These are phyloP conservation scores for Didymosphaeria variabile DNA, from an alignment of 2,329 filamentous ascomycete genomes.

Conservation along the genomic window DNA sequence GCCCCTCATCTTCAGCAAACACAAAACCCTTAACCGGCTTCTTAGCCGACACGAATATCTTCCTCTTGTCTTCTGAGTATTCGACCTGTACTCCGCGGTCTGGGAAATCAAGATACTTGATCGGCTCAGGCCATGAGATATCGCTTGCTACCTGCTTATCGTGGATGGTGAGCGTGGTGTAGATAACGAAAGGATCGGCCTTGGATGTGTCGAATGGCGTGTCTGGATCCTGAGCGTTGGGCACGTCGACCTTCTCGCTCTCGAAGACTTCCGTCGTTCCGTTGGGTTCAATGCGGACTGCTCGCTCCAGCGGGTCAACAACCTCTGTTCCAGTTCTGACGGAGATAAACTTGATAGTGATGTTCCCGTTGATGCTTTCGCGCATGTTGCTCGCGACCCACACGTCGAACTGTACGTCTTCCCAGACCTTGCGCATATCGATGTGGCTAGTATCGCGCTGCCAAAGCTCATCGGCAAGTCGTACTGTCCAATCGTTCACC, in stretches of 20 bases:
- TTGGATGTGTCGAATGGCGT: constrained; percentile 20
- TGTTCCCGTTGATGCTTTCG: constrained; percentile 15
- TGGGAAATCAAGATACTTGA: constrained; percentile 31
- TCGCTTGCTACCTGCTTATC: constrained; percentile 24
- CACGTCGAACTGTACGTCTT: constrained; percentile 29
- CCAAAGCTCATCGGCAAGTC: constrained; percentile 37
- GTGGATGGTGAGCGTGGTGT: constrained; percentile 19
- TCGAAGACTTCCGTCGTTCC: constrained; percentile 29
- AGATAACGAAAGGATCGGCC: constrained; percentile 31
- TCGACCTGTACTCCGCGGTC: constrained; percentile 22
- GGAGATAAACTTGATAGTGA: constrained; percentile 26
- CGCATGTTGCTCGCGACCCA: constrained; percentile 28
- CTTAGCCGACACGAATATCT: constrained; percentile 17
- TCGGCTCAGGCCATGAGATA: constrained; percentile 34
- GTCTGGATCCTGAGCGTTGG: constrained; percentile 17
- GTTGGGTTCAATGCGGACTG: constrained; percentile 24
- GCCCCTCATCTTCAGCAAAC: constrained; percentile 27
- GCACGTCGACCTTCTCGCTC: constrained; percentile 15
- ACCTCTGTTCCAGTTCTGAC: constrained; percentile 25
- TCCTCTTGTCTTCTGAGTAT: constrained; percentile 19
- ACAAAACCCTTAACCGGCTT: constrained; percentile 36
- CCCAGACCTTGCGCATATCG: constrained; percentile 31
- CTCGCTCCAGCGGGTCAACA: neutral
- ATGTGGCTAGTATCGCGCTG: constrained; percentile 40
- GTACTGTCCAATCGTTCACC: constrained; percentile 29